A percentile compares a stretch with the other conserved stretches of the same genome.
Conservation (phyloP, 192 early-diverging fungal genomes). For the Radiomyces spectabilis region DNA sequence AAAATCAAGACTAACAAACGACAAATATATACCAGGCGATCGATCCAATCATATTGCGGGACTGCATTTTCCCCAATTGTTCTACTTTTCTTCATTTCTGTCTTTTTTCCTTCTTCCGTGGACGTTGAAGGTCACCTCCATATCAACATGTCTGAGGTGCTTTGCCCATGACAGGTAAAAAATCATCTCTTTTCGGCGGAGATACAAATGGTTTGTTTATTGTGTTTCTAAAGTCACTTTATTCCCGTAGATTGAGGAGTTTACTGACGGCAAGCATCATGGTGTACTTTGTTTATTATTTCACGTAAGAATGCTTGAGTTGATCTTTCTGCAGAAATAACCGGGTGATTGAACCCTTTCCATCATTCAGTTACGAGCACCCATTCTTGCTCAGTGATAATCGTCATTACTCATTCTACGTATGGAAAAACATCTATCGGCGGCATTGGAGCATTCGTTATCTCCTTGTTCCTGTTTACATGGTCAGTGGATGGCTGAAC, state of each 20-base stretch:
- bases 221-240: not conserved
- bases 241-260: too few relatives aligned
- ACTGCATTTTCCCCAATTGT: constrained; percentile 75
- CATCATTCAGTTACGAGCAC: constrained; percentile 63
- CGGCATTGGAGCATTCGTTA: constrained; percentile 48
- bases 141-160: not conserved
- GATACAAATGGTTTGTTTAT: too few relatives aligned
- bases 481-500: constrained; percentile 34
- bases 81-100: constrained; percentile 74
- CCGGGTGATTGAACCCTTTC: not conserved
- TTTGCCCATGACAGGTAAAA: too few relatives aligned
- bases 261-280: too few relatives aligned
- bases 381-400: constrained; percentile 94
- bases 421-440: constrained; percentile 79
- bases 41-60: constrained; percentile 72
- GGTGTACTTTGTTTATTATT: constrained; percentile 36
- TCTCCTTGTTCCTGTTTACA: constrained; percentile 58
- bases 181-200: too few relatives aligned
- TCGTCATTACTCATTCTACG: constrained; percentile 92
- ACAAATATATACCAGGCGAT: too few relatives aligned
- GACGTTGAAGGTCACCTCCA: constrained; percentile 19
- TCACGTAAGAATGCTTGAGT: constrained; percentile 36
- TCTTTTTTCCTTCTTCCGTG: constrained; percentile 39
- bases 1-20: too few relatives aligned
- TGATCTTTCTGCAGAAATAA: not conserved